phyloP scores from a whole-genome alignment of 164 flowering plant species.

The Piper betle region DNA sequence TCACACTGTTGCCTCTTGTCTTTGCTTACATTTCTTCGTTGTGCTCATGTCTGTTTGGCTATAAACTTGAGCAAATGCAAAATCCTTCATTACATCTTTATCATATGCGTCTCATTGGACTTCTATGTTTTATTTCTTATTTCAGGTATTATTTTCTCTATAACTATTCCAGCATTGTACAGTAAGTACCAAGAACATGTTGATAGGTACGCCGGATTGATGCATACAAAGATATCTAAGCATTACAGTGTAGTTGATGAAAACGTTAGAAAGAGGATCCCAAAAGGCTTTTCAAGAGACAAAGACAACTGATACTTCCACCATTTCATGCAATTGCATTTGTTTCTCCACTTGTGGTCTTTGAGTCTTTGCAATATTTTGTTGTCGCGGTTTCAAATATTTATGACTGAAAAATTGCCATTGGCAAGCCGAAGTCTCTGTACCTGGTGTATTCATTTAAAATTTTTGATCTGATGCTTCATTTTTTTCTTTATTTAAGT shows the following conservation, averaged over 20 bases:
- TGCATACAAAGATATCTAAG: conserved; percentile 46
- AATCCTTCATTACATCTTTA: not conserved
- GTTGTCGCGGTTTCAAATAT: not conserved
- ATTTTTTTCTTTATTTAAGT: too few relatives aligned
- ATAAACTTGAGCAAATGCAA: not conserved
- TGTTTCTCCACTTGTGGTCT: not conserved
- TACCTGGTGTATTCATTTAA: not conserved
- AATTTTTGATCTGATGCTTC: not conserved
- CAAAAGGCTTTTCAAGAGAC: conserved; percentile 39
- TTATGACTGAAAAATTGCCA: not conserved
- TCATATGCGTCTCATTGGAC: not conserved
- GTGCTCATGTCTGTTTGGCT: not conserved
- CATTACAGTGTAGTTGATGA: conserved; percentile 74
- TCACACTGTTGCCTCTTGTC: too few relatives aligned
- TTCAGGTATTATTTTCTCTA: conserved; percentile 56
- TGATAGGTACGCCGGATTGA: conserved; percentile 54
- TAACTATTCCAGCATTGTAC: conserved; percentile 80
- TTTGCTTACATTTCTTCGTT: not conserved
- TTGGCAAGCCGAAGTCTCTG: not conserved
- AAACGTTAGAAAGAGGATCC: conserved; percentile 52
- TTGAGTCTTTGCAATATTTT: too few relatives aligned
- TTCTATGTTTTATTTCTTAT: not conserved
- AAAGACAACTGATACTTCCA: conserved; percentile 24
- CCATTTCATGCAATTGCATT: not conserved
- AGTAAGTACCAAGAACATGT: conserved; percentile 45